phyloP scores from a whole-genome alignment of 108 stramenopile species.

The Bacterosira constricta region DNA sequence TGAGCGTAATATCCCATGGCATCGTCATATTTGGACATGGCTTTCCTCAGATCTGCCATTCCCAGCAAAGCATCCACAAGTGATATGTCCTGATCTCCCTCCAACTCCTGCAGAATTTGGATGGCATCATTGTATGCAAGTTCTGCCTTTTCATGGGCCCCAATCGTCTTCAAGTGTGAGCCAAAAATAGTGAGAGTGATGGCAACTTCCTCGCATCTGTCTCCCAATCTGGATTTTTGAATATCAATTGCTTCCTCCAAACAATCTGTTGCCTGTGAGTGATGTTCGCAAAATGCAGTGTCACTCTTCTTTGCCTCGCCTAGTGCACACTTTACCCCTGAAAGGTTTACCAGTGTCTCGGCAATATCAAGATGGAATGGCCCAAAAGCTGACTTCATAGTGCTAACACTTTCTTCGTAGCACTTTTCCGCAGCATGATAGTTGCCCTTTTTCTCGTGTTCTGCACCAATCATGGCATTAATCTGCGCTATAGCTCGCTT shows the following conservation, averaged over 20 bases:
- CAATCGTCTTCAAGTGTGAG: constrained; percentile 55
- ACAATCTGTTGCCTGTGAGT: constrained; percentile 64
- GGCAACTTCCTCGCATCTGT: constrained; percentile 72
- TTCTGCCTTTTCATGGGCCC: constrained; percentile 69
- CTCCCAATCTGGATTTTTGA: constrained; percentile 62
- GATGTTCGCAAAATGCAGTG: constrained; percentile 21
- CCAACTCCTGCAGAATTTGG: constrained; percentile 53
- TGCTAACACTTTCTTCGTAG: constrained; percentile 67
- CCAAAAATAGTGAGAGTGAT: constrained; percentile 71
- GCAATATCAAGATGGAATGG: constrained; percentile 78
- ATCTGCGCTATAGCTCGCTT: constrained; percentile 68
- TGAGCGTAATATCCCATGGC: constrained; percentile 64
- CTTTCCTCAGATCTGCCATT: constrained; percentile 68
- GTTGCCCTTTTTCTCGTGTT: constrained; percentile 64
- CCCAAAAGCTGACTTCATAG: constrained; percentile 64
- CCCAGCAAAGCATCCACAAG: constrained; percentile 66
- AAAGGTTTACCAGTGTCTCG: constrained; percentile 66
- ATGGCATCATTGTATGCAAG: constrained; percentile 64
- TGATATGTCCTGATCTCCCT: constrained; percentile 57
- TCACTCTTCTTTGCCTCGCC: constrained; percentile 3
- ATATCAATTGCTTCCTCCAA: constrained; percentile 78
- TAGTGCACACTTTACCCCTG: constrained; percentile 15
- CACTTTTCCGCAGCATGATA: constrained; percentile 63
- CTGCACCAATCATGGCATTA: constrained; percentile 62
- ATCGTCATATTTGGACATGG: constrained; percentile 58